Percentiles rank a stretch among this genome's conserved stretches.
phyloP scores from a whole-genome alignment of 306 rosid species.

The Castanopsis chinensis region DNA sequence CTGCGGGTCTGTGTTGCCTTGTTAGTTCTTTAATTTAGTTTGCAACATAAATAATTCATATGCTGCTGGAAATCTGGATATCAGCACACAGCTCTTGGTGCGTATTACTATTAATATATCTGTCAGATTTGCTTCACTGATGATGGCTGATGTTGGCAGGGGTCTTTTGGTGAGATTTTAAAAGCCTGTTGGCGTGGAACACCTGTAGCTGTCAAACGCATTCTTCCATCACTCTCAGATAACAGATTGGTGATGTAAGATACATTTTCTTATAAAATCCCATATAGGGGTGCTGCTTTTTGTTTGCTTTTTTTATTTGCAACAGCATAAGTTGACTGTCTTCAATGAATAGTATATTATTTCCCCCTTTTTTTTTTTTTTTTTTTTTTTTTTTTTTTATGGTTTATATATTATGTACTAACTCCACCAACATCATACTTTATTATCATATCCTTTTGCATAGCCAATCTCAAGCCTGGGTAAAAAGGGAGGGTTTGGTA shows the following conservation, averaged over 20 bases:
- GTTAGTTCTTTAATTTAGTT: not conserved
- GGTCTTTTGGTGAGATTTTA: constrained; percentile 91
- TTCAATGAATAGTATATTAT: no score
- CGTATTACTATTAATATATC: not conserved
- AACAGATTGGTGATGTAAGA: constrained; percentile 93
- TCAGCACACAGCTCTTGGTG: not conserved
- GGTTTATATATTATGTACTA: no score
- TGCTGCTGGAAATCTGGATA: not conserved
- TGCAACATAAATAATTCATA: not conserved
- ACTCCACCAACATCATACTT: no score
- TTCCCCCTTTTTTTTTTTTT: no score
- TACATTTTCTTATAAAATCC: constrained; percentile 21
- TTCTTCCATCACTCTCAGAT: constrained; percentile 84
- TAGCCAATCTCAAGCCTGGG: no score
- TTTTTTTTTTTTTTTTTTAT: no score
- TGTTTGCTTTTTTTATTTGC: no score
- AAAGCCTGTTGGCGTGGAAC: constrained; percentile 93
- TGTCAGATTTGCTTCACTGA: constrained; percentile 4
- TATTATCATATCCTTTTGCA: no score
- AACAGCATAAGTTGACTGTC: no score
- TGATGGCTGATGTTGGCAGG: constrained; percentile 45
- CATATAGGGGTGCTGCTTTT: no score
- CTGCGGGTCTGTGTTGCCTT: not conserved
- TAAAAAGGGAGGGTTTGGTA: no score
- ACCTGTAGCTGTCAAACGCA: constrained; percentile 86